phyloP scores from a whole-genome alignment of 164 flowering plant species.

The Warburgia ugandensis region DNA sequence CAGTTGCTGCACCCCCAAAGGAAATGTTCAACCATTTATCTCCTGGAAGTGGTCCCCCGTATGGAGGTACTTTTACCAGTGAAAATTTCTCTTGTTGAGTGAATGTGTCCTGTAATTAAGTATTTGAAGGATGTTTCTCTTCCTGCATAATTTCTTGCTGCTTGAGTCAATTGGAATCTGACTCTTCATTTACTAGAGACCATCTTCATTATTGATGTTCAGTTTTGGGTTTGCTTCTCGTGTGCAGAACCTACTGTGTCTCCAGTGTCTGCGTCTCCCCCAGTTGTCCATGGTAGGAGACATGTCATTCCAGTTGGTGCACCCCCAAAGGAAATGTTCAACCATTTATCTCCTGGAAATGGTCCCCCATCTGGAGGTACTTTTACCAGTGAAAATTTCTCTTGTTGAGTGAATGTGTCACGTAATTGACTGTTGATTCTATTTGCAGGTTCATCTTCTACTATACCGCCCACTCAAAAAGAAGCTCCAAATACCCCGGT shows the following conservation, averaged over 20 bases:
- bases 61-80: conserved; percentile 19
- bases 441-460: conserved; percentile 22
- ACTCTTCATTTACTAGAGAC: too few relatives aligned
- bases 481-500: conserved; percentile 10
- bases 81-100: background rate
- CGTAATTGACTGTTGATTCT: too few relatives aligned
- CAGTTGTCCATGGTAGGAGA: conserved; percentile 14
- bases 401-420: too few relatives aligned
- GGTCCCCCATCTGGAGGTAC: conserved; percentile 33
- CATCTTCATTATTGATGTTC: conserved; percentile 6
- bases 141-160: too few relatives aligned
- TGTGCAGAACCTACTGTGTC: conserved; percentile 22
- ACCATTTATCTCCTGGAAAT: conserved; percentile 17
- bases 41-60: conserved; percentile 22
- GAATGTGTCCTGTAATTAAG: background rate
- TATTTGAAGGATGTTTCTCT: too few relatives aligned
- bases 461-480: conserved; percentile 26
- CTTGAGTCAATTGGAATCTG: too few relatives aligned
- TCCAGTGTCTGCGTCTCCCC: conserved; percentile 28
- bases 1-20: conserved; percentile 35
- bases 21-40: conserved; percentile 16
- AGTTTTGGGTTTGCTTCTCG: background rate
- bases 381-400: too few relatives aligned
- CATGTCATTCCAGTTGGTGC: conserved; percentile 29
- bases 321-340: conserved; percentile 21